Evolutionary conservation across 345 rosid species (phyloP).

Genomic region (Acer campestre): DNA sequence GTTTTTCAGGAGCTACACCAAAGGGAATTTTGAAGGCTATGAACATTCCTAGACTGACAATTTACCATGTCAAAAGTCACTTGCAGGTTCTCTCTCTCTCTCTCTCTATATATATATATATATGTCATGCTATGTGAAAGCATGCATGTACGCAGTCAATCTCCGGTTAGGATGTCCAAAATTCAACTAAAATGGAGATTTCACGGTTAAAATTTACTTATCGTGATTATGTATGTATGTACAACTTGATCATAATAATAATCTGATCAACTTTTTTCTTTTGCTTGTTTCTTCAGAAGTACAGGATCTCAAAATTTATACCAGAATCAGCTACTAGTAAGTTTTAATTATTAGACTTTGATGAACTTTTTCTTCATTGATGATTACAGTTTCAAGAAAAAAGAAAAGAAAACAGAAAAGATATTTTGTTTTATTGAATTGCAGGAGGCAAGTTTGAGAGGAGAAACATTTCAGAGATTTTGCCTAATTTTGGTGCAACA

Average conservation of each 20-base stretch:
- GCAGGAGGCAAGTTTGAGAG: slow-evolving; percentile 56
- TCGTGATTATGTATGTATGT: no score
- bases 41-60: slow-evolving; percentile 49
- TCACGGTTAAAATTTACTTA: neutral
- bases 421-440: neutral
- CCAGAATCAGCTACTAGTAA: slow-evolving; percentile 54
- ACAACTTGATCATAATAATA: neutral
- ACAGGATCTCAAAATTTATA: slow-evolving; percentile 59
- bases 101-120: no score
- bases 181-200: neutral
- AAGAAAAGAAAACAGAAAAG: neutral
- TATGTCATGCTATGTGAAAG: neutral
- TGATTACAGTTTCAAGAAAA: neutral
- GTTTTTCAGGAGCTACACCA: slow-evolving; percentile 60
- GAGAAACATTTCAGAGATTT: slow-evolving; percentile 50
- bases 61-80: slow-evolving; percentile 78
- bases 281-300: slow-evolving; percentile 43
- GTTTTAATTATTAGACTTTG: slow-evolving; percentile 16
- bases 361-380: neutral
- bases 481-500: slow-evolving; percentile 59
- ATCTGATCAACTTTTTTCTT: neutral
- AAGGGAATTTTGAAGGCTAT: slow-evolving; percentile 64
- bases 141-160: no score
- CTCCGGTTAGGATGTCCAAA: neutral
- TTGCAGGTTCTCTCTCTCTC: slow-evolving; percentile 47